Conservation (phyloP, 345 rosid genomes). For the Combretum micranthum region DNA sequence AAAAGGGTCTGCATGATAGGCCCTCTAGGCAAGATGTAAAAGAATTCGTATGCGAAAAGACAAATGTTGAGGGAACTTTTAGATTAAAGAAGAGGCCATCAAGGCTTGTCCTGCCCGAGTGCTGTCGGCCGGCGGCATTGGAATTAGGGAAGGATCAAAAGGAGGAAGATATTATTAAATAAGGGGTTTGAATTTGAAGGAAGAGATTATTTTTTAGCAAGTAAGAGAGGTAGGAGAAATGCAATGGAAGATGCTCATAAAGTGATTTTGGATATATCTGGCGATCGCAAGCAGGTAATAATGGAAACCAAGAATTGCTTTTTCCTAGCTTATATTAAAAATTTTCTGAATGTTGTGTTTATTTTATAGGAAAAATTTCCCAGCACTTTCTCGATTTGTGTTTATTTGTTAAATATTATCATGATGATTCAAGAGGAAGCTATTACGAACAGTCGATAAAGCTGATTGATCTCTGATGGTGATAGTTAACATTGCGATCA, state of each 20-base stretch:
- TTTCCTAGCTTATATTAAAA: not conserved
- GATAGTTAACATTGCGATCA: too few relatives aligned
- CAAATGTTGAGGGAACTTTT: not conserved
- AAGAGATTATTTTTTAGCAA: conserved; percentile 27
- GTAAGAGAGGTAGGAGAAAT: conserved; percentile 43
- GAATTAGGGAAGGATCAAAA: conserved; percentile 8
- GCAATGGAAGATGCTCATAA: conserved; percentile 42
- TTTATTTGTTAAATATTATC: too few relatives aligned
- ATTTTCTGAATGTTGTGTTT: accelerated
- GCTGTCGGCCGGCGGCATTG: conserved; percentile 3
- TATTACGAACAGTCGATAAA: too few relatives aligned
- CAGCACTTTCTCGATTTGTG: not conserved
- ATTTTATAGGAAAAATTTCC: not conserved
- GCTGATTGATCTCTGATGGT: too few relatives aligned
- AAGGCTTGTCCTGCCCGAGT: conserved; percentile 29
- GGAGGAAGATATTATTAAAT: conserved; percentile 11
- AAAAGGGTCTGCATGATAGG: too few relatives aligned
- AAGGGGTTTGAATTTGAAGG: conserved; percentile 33
- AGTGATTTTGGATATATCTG: conserved; percentile 26
- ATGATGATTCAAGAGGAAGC: too few relatives aligned
- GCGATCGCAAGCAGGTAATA: conserved; percentile 39
- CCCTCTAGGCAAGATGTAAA: not conserved
- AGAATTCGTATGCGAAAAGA: not conserved
- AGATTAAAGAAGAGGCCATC: conserved; percentile 36
- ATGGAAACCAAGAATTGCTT: not conserved